These are phyloP conservation scores for Fusarium acutatum DNA, from an alignment of 2,329 filamentous ascomycete genomes.

Conservation along the genomic window DNA sequence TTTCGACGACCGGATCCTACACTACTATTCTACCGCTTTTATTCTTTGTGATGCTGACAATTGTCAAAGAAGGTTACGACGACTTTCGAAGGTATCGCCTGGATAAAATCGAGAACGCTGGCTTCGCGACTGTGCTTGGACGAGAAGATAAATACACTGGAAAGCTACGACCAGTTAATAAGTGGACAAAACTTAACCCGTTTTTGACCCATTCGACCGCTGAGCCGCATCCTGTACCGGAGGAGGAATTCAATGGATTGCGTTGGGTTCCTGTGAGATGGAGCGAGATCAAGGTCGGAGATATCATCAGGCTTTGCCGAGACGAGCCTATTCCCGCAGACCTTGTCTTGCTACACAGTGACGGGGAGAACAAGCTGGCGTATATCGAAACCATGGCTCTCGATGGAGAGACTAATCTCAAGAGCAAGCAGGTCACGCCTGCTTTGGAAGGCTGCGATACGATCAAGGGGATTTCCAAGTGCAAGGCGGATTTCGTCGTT, in stretches of 20 bases:
- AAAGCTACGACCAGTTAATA: slow-evolving; percentile 34
- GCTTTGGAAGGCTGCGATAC: slow-evolving; percentile 66
- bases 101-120: slow-evolving; percentile 81
- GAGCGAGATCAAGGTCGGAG: slow-evolving; percentile 59
- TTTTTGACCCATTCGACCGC: slow-evolving; percentile 44
- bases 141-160: slow-evolving; percentile 47
- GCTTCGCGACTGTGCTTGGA: slow-evolving; percentile 57
- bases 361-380: slow-evolving; percentile 80
- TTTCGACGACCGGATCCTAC: slow-evolving; percentile 78
- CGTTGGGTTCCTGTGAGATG: slow-evolving; percentile 62
- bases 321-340: slow-evolving; percentile 87
- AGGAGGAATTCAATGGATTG: slow-evolving; percentile 68
- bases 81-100: slow-evolving; percentile 82
- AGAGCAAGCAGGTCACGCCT: slow-evolving; percentile 75
- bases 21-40: slow-evolving; percentile 78
- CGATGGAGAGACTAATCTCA: slow-evolving; percentile 84
- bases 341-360: slow-evolving; percentile 78
- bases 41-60: slow-evolving; percentile 82
- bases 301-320: slow-evolving; percentile 61
- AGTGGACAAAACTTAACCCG: slow-evolving; percentile 45
- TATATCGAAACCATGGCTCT: slow-evolving; percentile 88
- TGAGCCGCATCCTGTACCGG: slow-evolving; percentile 47
- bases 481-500: slow-evolving; percentile 70
- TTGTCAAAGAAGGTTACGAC: slow-evolving; percentile 87
- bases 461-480: slow-evolving; percentile 62